Conservation (phyloP, 169 alveolate species). For the Plasmodium malariae region DNA sequence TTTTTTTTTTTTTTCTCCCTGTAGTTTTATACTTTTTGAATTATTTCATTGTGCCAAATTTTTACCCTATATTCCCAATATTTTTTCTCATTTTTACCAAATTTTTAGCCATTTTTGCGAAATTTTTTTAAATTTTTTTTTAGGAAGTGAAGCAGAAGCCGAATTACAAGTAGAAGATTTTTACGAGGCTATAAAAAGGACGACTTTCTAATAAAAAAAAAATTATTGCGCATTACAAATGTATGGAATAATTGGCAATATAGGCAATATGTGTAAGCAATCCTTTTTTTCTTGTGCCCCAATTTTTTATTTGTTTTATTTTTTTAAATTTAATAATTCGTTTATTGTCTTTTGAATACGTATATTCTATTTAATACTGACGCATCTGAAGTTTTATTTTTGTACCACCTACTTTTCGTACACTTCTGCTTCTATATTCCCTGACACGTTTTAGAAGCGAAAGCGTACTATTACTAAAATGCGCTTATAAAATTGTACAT, state of each 20-base stretch:
- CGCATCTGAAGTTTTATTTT: too few species aligned
- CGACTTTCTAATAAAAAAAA: background rate
- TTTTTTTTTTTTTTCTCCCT: background rate
- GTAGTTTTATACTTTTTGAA: background rate
- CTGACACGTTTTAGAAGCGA: too few species aligned
- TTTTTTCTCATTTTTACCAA: too few species aligned
- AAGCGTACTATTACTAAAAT: too few species aligned
- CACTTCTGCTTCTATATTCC: too few species aligned
- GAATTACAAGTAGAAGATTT: conserved; percentile 31
- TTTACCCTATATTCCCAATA: too few species aligned
- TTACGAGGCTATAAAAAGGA: conserved; percentile 1
- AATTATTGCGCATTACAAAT: too few species aligned
- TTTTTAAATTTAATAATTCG: background rate
- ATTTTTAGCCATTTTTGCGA: too few species aligned
- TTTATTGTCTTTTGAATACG: background rate
- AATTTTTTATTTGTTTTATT: background rate
- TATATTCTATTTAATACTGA: background rate
- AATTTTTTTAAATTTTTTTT: background rate
- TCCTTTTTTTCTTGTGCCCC: background rate
- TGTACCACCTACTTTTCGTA: too few species aligned
- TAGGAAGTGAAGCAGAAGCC: conserved; percentile 7
- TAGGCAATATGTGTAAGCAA: too few species aligned
- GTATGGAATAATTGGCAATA: too few species aligned
- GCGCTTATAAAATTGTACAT: too few species aligned
- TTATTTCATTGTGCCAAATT: background rate